Percentiles rank a stretch among this genome's conserved stretches.
These are phyloP conservation scores for Hymenoscyphus repandus DNA, from an alignment of 2,329 filamentous ascomycete species.

Conservation along the genomic window DNA sequence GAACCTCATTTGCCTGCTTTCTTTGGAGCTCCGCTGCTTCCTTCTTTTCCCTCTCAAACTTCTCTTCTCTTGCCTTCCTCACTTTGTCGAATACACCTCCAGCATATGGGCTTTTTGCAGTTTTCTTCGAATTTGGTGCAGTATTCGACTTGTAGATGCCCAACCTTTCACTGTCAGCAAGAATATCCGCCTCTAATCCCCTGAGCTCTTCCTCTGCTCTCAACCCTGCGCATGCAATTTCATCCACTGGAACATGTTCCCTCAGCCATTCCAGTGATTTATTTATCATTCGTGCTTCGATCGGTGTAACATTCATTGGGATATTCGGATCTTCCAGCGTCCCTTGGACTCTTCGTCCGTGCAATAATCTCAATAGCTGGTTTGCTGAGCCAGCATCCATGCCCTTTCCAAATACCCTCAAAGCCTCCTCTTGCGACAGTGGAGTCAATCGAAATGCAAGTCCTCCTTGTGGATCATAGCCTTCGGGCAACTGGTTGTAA, in stretches of 20 bases:
- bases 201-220: slow-evolving; percentile 59
- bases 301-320: slow-evolving; percentile 5
- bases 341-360: slow-evolving; percentile 59
- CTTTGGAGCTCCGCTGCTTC: slow-evolving; percentile 35
- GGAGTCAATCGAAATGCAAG: slow-evolving; percentile 47
- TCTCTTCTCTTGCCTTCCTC: slow-evolving; percentile 45
- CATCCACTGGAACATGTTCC: slow-evolving; percentile 49
- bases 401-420: slow-evolving; percentile 44
- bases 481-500: slow-evolving; percentile 52
- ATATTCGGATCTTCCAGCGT: slow-evolving; percentile 53
- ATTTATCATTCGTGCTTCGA: slow-evolving; percentile 33
- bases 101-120: slow-evolving; percentile 47
- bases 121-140: slow-evolving; percentile 16
- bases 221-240: slow-evolving; percentile 54
- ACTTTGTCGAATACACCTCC: slow-evolving; percentile 52
- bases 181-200: slow-evolving; percentile 40
- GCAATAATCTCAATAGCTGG: slow-evolving; percentile 50
- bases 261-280: slow-evolving; percentile 52
- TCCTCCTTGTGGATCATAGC: slow-evolving; percentile 51
- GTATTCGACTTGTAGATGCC: slow-evolving; percentile 23
- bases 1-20: slow-evolving; percentile 37
- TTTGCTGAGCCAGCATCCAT: slow-evolving; percentile 45
- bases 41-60: slow-evolving; percentile 39
- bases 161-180: slow-evolving; percentile 25
- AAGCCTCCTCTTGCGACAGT: slow-evolving; percentile 43